Base-by-base conservation (phyloP, 73 alveolate genomes). In the Paramecium sexaurelia region DNA sequence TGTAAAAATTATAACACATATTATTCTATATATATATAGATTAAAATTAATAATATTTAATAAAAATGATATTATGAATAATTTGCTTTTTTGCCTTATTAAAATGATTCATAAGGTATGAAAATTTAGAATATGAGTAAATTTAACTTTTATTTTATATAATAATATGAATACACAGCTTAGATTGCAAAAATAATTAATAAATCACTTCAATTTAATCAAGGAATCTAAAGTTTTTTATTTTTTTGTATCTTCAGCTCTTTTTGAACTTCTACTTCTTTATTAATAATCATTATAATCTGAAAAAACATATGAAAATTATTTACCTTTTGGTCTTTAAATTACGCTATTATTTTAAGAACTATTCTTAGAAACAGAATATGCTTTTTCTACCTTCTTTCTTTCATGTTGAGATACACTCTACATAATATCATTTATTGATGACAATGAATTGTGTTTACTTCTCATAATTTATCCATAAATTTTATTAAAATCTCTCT, bases 351-450 rank as follows among this genome's bases (percentile, higher is more conserved):
- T 61, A 61, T 61, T 61, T 61, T 61, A 61, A 8, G 83, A 61
- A 15, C 87, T 73, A 73, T 73, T 73, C 10, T 61, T 61, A 6
- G 83, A 69, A 6, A 69, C 27, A 29, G 47, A 32, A 29, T 61
- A 29, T 26, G n/a, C 39, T 24, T 61, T 29, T 26, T 61, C 39
- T 3, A 61, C 26, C 17, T 15, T 26, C 11, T 61, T 61, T 32
- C 26, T 61, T 61, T 61, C 83, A 11, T 61, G 24, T 6, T 27
- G 20, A 33, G 66, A 36, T 4, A 61, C n/a, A 61, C 43, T 61
- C n/a, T 10, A 29, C 83, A 61, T 61, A 15, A 61, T 61, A 29
- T 71, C 86, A 15, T 71, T 71, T 2, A 71, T 71, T n/a, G 86
- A 32, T 33, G 86, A 71, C 5, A 71, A 32, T 0, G 86, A 71